Evolutionary conservation across 768 basidiomycete species (phyloP).

Genomic region (Termitomyces sp.): DNA sequence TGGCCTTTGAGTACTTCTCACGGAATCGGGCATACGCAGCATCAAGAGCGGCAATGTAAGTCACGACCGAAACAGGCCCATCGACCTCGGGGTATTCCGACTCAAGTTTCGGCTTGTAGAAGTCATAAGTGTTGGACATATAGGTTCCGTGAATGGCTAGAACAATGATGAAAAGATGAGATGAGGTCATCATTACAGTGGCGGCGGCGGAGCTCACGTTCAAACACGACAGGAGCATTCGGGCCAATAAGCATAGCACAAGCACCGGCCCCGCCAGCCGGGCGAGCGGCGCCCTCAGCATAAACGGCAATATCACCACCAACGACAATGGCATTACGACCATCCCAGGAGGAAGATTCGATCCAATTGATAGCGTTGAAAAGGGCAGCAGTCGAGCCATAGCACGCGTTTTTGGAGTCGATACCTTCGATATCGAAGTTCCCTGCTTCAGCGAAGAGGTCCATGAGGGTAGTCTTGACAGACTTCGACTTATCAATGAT

Average conservation of each 20-base stretch:
- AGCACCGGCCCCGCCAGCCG: constrained; percentile 96
- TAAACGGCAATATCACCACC: constrained; percentile 98
- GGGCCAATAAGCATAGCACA: constrained; percentile 95
- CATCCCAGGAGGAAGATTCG: constrained; percentile 95
- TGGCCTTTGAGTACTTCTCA: constrained; percentile 67
- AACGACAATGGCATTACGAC: constrained; percentile 95
- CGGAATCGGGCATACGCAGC: constrained; percentile 81
- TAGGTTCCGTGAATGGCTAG: constrained; percentile 92
- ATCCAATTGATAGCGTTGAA: constrained; percentile 99
- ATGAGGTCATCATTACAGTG: constrained; percentile 4
- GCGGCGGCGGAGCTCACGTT: constrained; percentile 60
- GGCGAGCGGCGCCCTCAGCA: constrained; percentile 91
- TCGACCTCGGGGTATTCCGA: constrained; percentile 97
- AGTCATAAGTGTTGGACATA: constrained; percentile 98
- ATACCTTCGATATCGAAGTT: constrained; percentile 98
- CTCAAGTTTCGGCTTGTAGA: constrained; percentile 96
- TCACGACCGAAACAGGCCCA: constrained; percentile 92
- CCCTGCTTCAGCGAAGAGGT: constrained; percentile 87
- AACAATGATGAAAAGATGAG: constrained; percentile 4
- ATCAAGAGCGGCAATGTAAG: constrained; percentile 93
- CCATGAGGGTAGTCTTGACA: constrained; percentile 97
- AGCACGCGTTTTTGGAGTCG: constrained; percentile 99
- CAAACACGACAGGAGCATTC: constrained; percentile 89
- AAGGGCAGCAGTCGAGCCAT: constrained; percentile 96
- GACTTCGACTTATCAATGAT: constrained; percentile 99